Conservation (phyloP, 768 basidiomycete genomes). For the Suillus variegatus region DNA sequence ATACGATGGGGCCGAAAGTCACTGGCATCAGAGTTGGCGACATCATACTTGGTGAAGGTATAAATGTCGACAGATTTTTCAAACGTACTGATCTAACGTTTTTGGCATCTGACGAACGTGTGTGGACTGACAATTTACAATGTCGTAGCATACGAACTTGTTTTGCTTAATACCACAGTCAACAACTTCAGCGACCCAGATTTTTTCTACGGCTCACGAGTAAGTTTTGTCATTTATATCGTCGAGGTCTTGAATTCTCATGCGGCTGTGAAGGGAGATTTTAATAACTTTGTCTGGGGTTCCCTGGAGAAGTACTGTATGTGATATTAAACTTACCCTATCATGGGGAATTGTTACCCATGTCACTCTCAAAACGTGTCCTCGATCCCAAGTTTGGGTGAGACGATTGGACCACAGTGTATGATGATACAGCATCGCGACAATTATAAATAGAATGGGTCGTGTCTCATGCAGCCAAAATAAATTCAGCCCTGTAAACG, state of each 20-base stretch:
- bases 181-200: constrained; percentile 36
- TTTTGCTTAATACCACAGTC: constrained; percentile 53
- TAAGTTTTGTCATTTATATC: constrained; percentile 17
- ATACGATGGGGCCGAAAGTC: constrained; percentile 55
- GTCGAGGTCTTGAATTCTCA: not conserved
- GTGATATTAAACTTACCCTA: not conserved
- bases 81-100: not conserved
- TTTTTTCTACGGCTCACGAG: constrained; percentile 47
- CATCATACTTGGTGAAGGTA: not conserved
- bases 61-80: not conserved
- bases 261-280: constrained; percentile 48
- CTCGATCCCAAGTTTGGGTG: constrained; percentile 59
- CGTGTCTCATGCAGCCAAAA: constrained; percentile 31
- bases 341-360: constrained; percentile 56
- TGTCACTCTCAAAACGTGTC: constrained; percentile 53
- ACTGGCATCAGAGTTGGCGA: constrained; percentile 28
- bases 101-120: constrained; percentile 49
- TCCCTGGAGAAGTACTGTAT: not conserved
- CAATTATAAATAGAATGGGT: constrained; percentile 45
- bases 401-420: constrained; percentile 11
- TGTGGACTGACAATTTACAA: constrained; percentile 55
- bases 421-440: not conserved
- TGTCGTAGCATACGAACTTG: constrained; percentile 56
- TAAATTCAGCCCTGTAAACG: not conserved
- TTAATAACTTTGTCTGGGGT: constrained; percentile 56